Base-by-base conservation (phyloP, 352 stramenopile genomes). In the Phytophthora rubi region DNA sequence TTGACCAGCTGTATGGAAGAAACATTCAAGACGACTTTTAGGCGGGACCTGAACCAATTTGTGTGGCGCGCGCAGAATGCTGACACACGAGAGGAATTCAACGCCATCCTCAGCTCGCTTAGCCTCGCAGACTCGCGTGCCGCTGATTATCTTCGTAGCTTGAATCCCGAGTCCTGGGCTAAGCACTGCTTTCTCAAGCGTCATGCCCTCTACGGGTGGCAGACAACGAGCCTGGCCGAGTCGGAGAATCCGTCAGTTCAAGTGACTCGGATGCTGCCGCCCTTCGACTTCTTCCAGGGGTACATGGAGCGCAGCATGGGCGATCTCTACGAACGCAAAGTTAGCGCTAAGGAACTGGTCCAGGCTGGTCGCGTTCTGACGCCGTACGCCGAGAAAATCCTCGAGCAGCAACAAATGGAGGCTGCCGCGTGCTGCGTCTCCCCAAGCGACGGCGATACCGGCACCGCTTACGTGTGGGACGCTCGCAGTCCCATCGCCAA, bases 301-400 rank as follows among this genome's bases (percentile, higher is more conserved):
- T 85, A 82, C 47, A 85, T 85, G 78, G 75, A 85, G 61, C 73
- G 75, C 35, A 80, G 73, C 28, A 83, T 83, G 78, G 62, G 66
- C 0, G 45, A 68, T 6, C 37, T 81, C n/a, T 84, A 84, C 49
- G 60, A 79, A 21, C 65, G 78, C n/a, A 84, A 84, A 47, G 60
- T 78, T n/a, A 53, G 73, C 6, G 68, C 42, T 18, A 79, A 82
- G 51, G 60, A 62, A n/a, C 80, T 65, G 68, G 6, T 74, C 15
- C 65, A 73, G 51, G 10, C 55, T 6, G 53, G 62, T 15, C 71
- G 63, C 15, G 49, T 72, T 15, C 62, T 86, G n/a, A 84, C 76
- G 0, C 66, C 55, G 18, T 86, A 82, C 44, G 71, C 75, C 0
- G 70, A 77, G 37, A 70, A 77, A n/a, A 56, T 71, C 10, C 53